Conservation (phyloP, 805 yeast species). For the Yarrowia phangngaensis region DNA sequence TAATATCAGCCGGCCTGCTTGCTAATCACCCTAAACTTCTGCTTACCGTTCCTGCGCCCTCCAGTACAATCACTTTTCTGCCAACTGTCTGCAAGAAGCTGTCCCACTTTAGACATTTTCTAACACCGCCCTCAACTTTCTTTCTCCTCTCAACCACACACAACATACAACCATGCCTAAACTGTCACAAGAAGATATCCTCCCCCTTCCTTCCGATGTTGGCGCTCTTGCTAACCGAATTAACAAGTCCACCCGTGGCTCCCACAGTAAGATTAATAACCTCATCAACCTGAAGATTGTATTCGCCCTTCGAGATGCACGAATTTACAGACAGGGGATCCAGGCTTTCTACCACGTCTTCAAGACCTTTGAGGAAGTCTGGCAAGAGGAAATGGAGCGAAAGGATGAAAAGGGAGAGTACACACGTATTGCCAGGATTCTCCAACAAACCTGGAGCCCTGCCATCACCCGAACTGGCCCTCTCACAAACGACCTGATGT, state of each 20-base stretch:
- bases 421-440: slow-evolving; percentile 44
- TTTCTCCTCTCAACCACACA: background rate
- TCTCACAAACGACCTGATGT: slow-evolving; percentile 59
- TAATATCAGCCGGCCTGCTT: no score
- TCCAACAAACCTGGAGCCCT: slow-evolving; percentile 63
- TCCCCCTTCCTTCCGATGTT: slow-evolving; percentile 73
- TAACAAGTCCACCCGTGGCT: slow-evolving; percentile 59
- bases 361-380: slow-evolving; percentile 34
- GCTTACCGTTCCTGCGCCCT: no score
- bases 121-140: background rate
- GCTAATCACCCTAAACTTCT: no score
- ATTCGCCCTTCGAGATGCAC: slow-evolving; percentile 68
- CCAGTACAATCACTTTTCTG: no score
- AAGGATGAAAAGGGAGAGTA: slow-evolving; percentile 29
- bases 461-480: slow-evolving; percentile 60
- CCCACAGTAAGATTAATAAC: slow-evolving; percentile 67
- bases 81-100: no score
- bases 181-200: slow-evolving; percentile 44
- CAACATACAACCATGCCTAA: slow-evolving; percentile 1
- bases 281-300: slow-evolving; percentile 67
- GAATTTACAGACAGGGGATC: slow-evolving; percentile 75
- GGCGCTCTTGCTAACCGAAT: slow-evolving; percentile 84
- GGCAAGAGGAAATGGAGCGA: slow-evolving; percentile 32
- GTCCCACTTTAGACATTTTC: no score
- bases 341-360: slow-evolving; percentile 44